Conservation (phyloP, 495 filamentous ascomycete genomes). For the Penicillium angulare region DNA sequence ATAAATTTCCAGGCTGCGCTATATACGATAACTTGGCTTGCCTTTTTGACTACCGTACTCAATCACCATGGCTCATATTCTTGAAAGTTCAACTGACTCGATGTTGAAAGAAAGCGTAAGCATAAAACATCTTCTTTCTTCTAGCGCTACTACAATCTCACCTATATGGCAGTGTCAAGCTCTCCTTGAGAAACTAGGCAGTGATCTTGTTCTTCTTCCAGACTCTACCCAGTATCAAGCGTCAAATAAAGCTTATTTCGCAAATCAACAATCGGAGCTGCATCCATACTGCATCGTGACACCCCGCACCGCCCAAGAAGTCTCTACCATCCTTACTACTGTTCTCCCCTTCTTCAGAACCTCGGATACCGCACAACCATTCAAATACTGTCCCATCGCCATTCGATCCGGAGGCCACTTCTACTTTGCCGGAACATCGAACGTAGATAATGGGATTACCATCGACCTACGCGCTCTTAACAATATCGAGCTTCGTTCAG, state of each 20-base stretch:
- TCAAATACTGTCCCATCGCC: conserved; percentile 26
- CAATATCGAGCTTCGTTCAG: conserved; percentile 38
- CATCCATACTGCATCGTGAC: background rate
- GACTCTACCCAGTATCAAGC: background rate
- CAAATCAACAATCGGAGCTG: background rate
- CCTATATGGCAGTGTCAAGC: no score
- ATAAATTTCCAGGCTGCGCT: no score
- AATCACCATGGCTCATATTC: no score
- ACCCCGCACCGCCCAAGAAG: background rate
- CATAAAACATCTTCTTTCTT: no score
- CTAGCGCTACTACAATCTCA: no score
- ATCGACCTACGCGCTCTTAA: conserved; percentile 51
- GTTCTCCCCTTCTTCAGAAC: background rate
- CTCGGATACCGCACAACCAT: background rate
- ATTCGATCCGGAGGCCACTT: conserved; percentile 46
- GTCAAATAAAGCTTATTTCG: background rate
- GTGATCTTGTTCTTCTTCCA: background rate
- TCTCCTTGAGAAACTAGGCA: background rate
- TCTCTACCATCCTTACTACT: background rate
- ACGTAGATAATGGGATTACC: conserved; percentile 35
- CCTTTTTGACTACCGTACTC: no score
- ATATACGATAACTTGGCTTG: no score
- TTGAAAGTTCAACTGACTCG: no score
- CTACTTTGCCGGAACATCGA: conserved; percentile 27
- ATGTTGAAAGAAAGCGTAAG: no score